These are phyloP conservation scores for Termitomyces sp. DNA, from an alignment of 768 basidiomycete species.

Conservation along the genomic window DNA sequence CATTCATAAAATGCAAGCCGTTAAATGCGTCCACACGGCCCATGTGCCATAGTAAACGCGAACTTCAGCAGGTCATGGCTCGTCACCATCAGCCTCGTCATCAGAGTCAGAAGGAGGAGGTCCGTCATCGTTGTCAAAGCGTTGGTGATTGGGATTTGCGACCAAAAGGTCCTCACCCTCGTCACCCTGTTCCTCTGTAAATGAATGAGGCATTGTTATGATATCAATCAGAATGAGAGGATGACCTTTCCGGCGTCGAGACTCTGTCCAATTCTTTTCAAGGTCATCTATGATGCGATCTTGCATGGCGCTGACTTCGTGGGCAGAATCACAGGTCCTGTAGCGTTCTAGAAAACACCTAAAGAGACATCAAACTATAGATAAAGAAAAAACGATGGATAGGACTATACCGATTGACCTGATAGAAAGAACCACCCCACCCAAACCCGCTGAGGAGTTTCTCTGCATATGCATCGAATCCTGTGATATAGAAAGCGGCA, in stretches of 20 bases:
- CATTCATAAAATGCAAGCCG: no score
- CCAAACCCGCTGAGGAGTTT: constrained; percentile 75
- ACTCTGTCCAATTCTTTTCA: constrained; percentile 53
- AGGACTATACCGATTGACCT: constrained; percentile 66
- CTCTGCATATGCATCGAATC: constrained; percentile 78
- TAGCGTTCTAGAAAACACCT: constrained; percentile 72
- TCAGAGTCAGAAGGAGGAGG: constrained; percentile 10
- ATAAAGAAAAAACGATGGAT: not conserved
- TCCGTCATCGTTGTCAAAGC: constrained; percentile 10
- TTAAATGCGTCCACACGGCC: no score
- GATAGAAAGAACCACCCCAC: constrained; percentile 87
- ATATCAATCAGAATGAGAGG: not conserved
- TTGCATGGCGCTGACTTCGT: constrained; percentile 55
- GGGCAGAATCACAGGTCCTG: constrained; percentile 57
- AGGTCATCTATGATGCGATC: constrained; percentile 66
- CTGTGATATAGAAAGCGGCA: constrained; percentile 91
- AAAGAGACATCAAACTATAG: not conserved
- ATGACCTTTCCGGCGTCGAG: constrained; percentile 46
- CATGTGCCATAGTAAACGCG: not conserved
- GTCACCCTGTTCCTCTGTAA: constrained; percentile 19
- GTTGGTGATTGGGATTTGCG: constrained; percentile 60
- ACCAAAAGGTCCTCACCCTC: constrained; percentile 56
- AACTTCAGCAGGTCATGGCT: not conserved
- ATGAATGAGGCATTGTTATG: not conserved
- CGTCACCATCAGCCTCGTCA: constrained; percentile 10